Percentiles rank a stretch among this genome's conserved stretches.
phyloP scores from a whole-genome alignment of 345 rosid genomes.

The Rubroshorea leprosula region DNA sequence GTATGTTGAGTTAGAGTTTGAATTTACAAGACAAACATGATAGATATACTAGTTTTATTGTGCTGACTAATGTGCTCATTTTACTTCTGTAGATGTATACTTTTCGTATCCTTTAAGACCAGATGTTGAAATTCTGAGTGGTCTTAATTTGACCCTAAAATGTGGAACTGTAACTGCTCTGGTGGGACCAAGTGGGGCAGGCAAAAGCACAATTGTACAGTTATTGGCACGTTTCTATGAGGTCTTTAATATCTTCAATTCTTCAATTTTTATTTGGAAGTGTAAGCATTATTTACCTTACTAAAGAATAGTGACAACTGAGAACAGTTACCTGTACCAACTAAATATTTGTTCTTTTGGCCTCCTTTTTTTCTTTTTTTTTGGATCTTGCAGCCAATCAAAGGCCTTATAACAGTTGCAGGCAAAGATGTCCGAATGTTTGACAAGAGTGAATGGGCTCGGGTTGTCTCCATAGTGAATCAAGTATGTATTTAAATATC shows the following conservation, averaged over 20 bases:
- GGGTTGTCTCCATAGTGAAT: slow-evolving; percentile 81
- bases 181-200: slow-evolving; percentile 96
- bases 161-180: slow-evolving; percentile 87
- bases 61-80: slow-evolving; percentile 8
- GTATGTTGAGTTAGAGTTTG: no score
- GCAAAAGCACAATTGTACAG: slow-evolving; percentile 94
- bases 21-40: background rate
- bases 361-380: no score
- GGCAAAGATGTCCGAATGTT: slow-evolving; percentile 90
- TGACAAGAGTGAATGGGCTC: slow-evolving; percentile 94
- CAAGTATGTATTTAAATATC: slow-evolving; percentile 46
- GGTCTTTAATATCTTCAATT: slow-evolving; percentile 33
- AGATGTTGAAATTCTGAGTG: slow-evolving; percentile 65
- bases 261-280: slow-evolving; percentile 1
- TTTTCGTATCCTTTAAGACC: slow-evolving; percentile 89
- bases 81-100: slow-evolving; percentile 61
- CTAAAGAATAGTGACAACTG: slow-evolving; percentile 14
- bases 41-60: background rate
- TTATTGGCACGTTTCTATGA: slow-evolving; percentile 90
- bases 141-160: slow-evolving; percentile 61
- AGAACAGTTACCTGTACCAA: background rate
- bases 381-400: slow-evolving; percentile 59
- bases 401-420: slow-evolving; percentile 75
- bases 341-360: no score
- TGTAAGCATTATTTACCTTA: slow-evolving; percentile 3